Percentiles rank a stretch among this genome's conserved stretches.
Evolutionary conservation across 257 asterid species (phyloP).

Genomic region (Capsicum rhomboideum): DNA sequence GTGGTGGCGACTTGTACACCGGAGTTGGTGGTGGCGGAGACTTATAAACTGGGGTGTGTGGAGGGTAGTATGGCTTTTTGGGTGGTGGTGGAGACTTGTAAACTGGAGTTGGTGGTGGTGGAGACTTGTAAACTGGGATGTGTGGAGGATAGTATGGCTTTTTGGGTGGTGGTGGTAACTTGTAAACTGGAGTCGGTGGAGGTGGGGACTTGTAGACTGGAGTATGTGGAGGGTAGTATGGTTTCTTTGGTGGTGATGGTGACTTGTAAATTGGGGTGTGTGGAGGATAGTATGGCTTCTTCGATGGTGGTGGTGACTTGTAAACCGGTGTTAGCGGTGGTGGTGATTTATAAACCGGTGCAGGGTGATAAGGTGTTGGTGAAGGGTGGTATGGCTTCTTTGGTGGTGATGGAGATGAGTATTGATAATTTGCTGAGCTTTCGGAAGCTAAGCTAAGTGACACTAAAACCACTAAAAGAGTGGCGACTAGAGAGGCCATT

Average conservation of each 20-base stretch:
- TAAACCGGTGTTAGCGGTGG: neutral
- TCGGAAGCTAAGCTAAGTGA: neutral
- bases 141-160: no score
- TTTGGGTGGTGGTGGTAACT: neutral
- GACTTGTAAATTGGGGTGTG: neutral
- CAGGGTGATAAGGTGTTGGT: neutral
- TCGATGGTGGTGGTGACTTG: neutral
- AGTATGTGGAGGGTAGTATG: neutral
- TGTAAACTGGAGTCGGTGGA: neutral
- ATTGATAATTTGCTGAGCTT: neutral
- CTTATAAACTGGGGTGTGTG: neutral
- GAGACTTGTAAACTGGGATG: neutral
- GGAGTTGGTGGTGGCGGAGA: neutral
- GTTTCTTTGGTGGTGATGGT: neutral
- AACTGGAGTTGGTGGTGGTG: neutral
- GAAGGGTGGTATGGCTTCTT: neutral
- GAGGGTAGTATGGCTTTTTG: no score
- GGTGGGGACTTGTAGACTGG: neutral
- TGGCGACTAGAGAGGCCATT: constrained; percentile 3
- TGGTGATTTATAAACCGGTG: neutral
- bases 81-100: neutral
- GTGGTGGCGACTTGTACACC: neutral
- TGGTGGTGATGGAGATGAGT: constrained; percentile 5
- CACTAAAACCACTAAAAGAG: constrained; percentile 4
- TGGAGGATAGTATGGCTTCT: neutral